Evolutionary conservation across 2,329 filamentous ascomycete genomes (phyloP).

Genomic region (Aspergillus sp.): DNA sequence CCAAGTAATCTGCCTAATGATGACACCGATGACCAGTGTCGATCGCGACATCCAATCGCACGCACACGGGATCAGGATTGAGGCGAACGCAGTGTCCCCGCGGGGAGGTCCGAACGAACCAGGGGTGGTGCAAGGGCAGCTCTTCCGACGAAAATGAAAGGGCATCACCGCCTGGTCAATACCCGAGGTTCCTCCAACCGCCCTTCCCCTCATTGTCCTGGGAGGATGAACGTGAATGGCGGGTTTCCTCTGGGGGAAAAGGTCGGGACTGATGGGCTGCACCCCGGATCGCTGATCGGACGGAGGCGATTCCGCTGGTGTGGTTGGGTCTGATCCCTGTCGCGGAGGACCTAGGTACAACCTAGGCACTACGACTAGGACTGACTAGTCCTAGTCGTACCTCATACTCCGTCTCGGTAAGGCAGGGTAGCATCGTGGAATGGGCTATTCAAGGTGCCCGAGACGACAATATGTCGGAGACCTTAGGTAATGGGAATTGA

Average conservation of each 20-base stretch:
- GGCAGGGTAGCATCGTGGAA: no score
- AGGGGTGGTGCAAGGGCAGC: not conserved
- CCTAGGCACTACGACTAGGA: no score
- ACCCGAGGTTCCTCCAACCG: constrained; percentile 15
- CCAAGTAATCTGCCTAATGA: no score
- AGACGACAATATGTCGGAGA: constrained; percentile 9
- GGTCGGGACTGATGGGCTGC: not conserved
- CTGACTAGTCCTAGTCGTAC: no score
- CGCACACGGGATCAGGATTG: constrained; percentile 4
- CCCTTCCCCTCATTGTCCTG: constrained; percentile 13
- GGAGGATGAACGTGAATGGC: not conserved
- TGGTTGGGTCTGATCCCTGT: no score
- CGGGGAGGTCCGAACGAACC: constrained; percentile 22
- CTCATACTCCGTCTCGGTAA: no score
- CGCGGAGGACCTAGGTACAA: no score
- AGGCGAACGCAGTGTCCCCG: constrained; percentile 13
- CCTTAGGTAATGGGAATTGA: constrained; percentile 23
- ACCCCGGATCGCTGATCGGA: no score
- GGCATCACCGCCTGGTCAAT: constrained; percentile 6
- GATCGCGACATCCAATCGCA: constrained; percentile 15
- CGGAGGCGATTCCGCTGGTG: no score
- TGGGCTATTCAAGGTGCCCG: not conserved
- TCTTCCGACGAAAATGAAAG: constrained; percentile 11
- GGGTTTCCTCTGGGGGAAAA: not conserved
- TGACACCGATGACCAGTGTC: constrained; percentile 11